These are phyloP conservation scores for Yamadazyma ubonensis DNA, from an alignment of 805 yeast genomes.

Conservation along the genomic window DNA sequence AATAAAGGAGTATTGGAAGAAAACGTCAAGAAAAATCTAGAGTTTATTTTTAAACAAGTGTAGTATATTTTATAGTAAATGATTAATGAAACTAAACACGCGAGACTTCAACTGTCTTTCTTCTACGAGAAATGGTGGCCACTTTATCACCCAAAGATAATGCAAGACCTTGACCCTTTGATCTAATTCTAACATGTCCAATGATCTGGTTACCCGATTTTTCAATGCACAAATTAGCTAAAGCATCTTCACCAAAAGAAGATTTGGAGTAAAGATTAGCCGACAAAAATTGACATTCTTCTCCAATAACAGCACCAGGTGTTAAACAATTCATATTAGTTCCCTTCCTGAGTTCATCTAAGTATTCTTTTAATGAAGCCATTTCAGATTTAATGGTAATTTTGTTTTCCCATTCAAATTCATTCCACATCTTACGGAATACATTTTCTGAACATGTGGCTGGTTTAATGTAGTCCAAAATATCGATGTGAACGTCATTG, in stretches of 20 bases:
- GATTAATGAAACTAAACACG: slow-evolving; percentile 12
- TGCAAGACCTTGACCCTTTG: slow-evolving; percentile 97
- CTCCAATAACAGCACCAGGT: slow-evolving; percentile 86
- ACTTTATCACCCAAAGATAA: slow-evolving; percentile 91
- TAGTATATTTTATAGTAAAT: no score
- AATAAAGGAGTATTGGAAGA: slow-evolving; percentile 14
- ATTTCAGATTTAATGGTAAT: slow-evolving; percentile 78
- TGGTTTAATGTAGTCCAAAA: slow-evolving; percentile 96
- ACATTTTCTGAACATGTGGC: slow-evolving; percentile 84
- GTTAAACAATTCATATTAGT: slow-evolving; percentile 95
- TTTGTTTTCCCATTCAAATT: slow-evolving; percentile 99
- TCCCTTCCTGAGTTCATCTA: slow-evolving; percentile 70
- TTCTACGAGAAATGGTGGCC: slow-evolving; percentile 69
- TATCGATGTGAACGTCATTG: slow-evolving; percentile 92
- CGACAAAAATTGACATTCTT: slow-evolving; percentile 86
- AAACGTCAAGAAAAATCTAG: slow-evolving; percentile 8
- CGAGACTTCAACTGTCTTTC: slow-evolving; percentile 22
- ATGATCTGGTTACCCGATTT: slow-evolving; percentile 73
- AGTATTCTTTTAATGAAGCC: slow-evolving; percentile 67
- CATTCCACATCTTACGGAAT: slow-evolving; percentile 98
- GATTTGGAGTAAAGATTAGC: slow-evolving; percentile 92
- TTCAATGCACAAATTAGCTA: slow-evolving; percentile 94
- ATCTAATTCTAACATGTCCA: slow-evolving; percentile 94
- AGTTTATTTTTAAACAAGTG: slow-evolving; percentile 11
- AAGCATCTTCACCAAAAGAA: slow-evolving; percentile 95